Percentiles rank a stretch among this genome's conserved stretches.
phyloP scores from a whole-genome alignment of 768 basidiomycete species.

The Lactarius sanguifluus region DNA sequence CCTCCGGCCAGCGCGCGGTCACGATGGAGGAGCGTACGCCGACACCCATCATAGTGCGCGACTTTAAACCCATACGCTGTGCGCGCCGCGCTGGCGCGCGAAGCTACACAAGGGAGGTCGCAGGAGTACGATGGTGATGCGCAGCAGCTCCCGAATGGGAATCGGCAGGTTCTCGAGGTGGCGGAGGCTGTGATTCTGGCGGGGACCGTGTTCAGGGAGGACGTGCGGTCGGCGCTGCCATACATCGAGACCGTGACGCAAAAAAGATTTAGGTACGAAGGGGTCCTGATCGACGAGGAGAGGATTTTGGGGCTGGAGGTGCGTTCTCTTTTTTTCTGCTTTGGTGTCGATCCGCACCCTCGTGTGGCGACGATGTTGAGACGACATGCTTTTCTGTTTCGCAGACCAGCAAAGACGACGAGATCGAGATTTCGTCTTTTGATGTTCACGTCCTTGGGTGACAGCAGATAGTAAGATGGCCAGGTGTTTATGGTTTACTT shows the following conservation, averaged over 20 bases:
- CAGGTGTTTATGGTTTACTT: background rate
- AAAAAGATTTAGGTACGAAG: conserved; percentile 29
- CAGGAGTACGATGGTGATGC: conserved; percentile 8
- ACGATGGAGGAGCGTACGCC: conserved; percentile 9
- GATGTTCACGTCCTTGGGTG: conserved; percentile 26
- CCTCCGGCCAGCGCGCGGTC: conserved; percentile 36
- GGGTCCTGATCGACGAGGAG: conserved; percentile 36
- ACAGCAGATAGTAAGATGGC: no score
- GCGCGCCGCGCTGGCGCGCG: conserved; percentile 16
- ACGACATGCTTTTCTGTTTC: background rate
- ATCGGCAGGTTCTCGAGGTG: conserved; percentile 14
- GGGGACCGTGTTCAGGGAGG: conserved; percentile 27
- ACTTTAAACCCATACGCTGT: conserved; percentile 33
- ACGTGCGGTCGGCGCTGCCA: conserved; percentile 30
- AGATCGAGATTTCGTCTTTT: conserved; percentile 21
- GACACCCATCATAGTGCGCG: conserved; percentile 29
- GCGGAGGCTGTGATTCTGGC: conserved; percentile 10
- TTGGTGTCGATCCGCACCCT: background rate
- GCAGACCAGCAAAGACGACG: conserved; percentile 19
- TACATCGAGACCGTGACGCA: conserved; percentile 31
- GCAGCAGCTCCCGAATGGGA: conserved; percentile 13
- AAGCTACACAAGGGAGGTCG: background rate
- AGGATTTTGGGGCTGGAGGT: conserved; percentile 35
- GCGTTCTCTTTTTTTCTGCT: background rate
- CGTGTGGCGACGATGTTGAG: background rate